A percentile compares a stretch with the other conserved stretches of the same genome.
Conservation (phyloP, 1,139 yeast genomes). For the Pneumocystis wakefieldiae region DNA sequence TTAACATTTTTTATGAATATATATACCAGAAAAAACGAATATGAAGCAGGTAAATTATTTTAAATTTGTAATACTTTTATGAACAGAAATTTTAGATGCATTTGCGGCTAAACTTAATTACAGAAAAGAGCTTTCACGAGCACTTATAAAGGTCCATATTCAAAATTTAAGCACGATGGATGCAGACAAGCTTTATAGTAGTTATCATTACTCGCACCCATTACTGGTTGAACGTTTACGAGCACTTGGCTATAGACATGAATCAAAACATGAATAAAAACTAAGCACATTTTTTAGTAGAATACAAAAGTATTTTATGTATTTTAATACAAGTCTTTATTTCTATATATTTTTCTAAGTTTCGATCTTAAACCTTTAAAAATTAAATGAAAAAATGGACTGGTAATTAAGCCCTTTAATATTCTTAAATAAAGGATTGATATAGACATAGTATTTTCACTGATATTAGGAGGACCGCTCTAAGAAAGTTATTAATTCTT, state of each 20-base stretch:
- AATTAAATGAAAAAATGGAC: background rate
- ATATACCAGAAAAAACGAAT: slow-evolving; percentile 72
- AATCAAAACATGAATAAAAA: background rate
- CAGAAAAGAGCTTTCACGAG: slow-evolving; percentile 48
- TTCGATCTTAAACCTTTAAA: background rate
- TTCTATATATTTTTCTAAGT: background rate
- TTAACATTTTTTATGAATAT: slow-evolving; percentile 53
- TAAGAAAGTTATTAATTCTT: background rate
- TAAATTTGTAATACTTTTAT: slow-evolving; percentile 31
- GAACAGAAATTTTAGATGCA: slow-evolving; percentile 12
- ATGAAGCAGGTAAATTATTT: slow-evolving; percentile 41
- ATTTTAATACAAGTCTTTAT: background rate
- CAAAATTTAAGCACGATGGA: slow-evolving; percentile 72
- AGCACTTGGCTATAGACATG: slow-evolving; percentile 33
- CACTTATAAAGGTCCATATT: slow-evolving; percentile 60
- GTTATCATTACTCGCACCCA: slow-evolving; percentile 85
- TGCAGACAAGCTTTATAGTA: slow-evolving; percentile 78
- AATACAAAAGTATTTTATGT: background rate
- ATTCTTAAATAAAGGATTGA: background rate
- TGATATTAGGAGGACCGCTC: background rate
- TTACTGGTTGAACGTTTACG: slow-evolving; percentile 71
- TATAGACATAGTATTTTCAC: background rate
- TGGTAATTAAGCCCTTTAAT: background rate
- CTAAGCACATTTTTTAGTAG: background rate
- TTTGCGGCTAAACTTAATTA: slow-evolving; percentile 67